Base-by-base conservation (phyloP, 2,329 filamentous ascomycete genomes). In the Sporothrix pallida region DNA sequence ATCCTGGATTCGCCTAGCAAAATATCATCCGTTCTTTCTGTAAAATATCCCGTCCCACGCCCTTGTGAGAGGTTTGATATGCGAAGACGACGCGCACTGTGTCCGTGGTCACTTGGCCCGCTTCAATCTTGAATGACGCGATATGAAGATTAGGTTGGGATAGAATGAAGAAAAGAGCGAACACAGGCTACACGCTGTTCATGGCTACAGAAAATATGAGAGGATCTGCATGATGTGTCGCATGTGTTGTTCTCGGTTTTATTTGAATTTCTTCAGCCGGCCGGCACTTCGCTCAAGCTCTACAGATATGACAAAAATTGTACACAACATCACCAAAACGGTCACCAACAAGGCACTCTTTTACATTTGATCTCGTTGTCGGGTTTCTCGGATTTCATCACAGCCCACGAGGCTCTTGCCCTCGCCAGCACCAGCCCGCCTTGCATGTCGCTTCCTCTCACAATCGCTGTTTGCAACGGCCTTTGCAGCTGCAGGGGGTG, bases 391-490 rank as follows among this genome's bases (percentile, higher is more conserved):
- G 56, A 26, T 31, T 58, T 58, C 56, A 20, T 23, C 20, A 26
- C 23, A 9, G 13, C 17, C 26, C 12, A 52, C 50, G 15, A 52
- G 15, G 50, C 13, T 52, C 26, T 17, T 44, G 31, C 8, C 17
- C 31, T 44, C 20, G 9, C 31, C 56, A n/a, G n/a, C 2, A 44
- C 37, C 31, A 20, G 3, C 5, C 62, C 42, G 62, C 10, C 17
- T 17, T 67, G 62, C 20, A 23, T 48, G 3, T 65, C 62, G 42
- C 62, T 67, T 67, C 62, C 7, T 67, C 62, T 67, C 62, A 48
- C 20, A 26, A n/a, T 26, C 23, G 20, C 12, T 63, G 31, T 44
- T 44, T 44, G 17, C 37, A 46, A 65, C 23, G 3, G 26, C 0
- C n/a, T 23, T n/a, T 46, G n/a, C 37, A 65, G 60, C 37, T 46